phyloP scores from a whole-genome alignment of 78 protist species.

The Protostelium mycophagum region DNA sequence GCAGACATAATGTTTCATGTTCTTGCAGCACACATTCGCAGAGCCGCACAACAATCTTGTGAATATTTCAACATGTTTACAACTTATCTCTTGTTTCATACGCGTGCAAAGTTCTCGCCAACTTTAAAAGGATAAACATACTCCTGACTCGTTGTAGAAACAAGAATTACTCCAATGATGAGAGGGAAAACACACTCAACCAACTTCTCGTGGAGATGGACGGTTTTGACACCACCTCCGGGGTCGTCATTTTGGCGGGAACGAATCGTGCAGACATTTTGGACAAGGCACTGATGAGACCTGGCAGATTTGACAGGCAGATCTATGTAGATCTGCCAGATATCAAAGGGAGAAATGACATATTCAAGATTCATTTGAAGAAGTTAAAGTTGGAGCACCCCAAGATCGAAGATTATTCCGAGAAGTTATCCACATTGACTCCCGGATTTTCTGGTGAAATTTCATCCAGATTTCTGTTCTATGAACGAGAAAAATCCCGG shows the following conservation, averaged over 20 bases:
- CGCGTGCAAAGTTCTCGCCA: neutral
- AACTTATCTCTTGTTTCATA: too few relatives aligned
- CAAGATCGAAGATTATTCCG: conserved; percentile 13
- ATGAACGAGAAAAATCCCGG: conserved; percentile 93
- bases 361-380: conserved; percentile 91
- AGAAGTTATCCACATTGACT: conserved; percentile 59
- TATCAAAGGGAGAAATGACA: conserved; percentile 75
- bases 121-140: neutral
- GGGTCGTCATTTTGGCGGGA: conserved; percentile 91
- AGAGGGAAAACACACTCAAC: conserved; percentile 97
- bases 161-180: conserved; percentile 74
- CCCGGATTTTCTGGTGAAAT: conserved; percentile 97
- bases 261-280: conserved; percentile 88
- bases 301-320: conserved; percentile 96
- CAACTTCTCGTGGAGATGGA: conserved; percentile 98
- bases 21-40: too few relatives aligned
- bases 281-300: conserved; percentile 95
- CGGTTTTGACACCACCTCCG: conserved; percentile 79
- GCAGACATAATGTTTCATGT: too few relatives aligned
- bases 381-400: conserved; percentile 26
- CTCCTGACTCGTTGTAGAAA: too few relatives aligned
- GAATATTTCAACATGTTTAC: too few relatives aligned
- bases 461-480: conserved; percentile 94
- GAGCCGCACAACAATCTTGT: too few relatives aligned
- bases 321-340: conserved; percentile 92